Evolutionary conservation across 1,284 basidiomycete genomes (phyloP), one percentile per base, ranked within the genome.

Genomic region (Cryptococcus sp.): DNA sequence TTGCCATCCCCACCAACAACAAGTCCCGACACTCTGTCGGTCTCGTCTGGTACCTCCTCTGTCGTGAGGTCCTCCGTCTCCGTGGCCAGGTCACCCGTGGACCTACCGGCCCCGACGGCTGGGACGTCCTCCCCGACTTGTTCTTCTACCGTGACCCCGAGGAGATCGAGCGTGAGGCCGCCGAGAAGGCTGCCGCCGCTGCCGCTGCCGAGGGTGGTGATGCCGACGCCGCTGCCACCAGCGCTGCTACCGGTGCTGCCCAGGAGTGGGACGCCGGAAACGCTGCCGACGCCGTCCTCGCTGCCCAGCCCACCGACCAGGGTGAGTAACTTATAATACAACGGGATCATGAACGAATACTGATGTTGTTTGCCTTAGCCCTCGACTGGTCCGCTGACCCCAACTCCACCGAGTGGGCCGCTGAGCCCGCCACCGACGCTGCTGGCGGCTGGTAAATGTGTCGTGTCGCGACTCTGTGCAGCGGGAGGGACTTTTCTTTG

Each of bases 91-190:
- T 98, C 78, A 88, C 93, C 65, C 87, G 94, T 72, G 88, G 90
- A 51, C 81, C 86, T 66, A 91, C 94, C 67, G 88, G 89, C 52
- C 81, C 86, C 66, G 89, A 93, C 62, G 91, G 90, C 73, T 98
- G 95, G 93, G 89, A 88, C 78, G 89, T 96, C 78, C 97, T 99
- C 89, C 92, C 95, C 71, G 95, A 98, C 83, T 93, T 98, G 91
- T 98, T 97, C 92, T 98, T 98, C 89, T 99, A 98, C 88, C 92
- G 95, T 75, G 95, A 98, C 83, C 93, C 95, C 63, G 94, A 98
- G 79, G 95, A 98, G 83, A 89, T 96, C 70, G 94, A 97, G 87
- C 91, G 89, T 81, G 93, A 97, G 82, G 89, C 91, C 74, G 87
- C 90, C 77, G 92, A 93, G 78, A 91, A 93, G 80, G 89, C 89